These are phyloP conservation scores for Catharanthus roseus DNA, from an alignment of 257 asterid genomes.

Conservation along the genomic window DNA sequence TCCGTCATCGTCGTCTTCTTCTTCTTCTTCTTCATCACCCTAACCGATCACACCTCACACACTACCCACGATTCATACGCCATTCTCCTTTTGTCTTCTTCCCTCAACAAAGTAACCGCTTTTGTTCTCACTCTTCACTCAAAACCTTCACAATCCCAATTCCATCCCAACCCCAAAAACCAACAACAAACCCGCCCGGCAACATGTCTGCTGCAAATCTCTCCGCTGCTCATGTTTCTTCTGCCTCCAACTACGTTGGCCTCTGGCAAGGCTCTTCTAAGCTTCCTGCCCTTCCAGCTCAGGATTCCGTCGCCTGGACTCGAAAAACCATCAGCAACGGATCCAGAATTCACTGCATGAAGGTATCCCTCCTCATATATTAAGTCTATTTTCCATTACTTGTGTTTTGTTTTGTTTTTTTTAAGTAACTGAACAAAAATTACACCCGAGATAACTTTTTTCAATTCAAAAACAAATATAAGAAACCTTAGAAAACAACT, in stretches of 20 bases:
- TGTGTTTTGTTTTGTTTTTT: too few species aligned
- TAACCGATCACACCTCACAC: constrained; percentile 11
- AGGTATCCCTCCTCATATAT: constrained; percentile 17
- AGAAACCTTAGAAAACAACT: too few species aligned
- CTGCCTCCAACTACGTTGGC: constrained; percentile 23
- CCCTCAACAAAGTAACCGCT: constrained; percentile 8
- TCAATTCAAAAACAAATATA: too few species aligned
- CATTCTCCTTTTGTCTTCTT: constrained; percentile 13
- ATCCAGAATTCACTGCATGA: constrained; percentile 41
- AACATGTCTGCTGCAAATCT: constrained; percentile 34
- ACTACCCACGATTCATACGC: constrained; percentile 14
- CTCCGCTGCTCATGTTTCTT: constrained; percentile 23
- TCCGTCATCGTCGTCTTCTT: constrained; percentile 6
- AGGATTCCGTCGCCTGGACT: constrained; percentile 28
- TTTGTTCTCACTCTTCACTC: neutral
- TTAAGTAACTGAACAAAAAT: too few species aligned
- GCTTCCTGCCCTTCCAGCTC: constrained; percentile 17
- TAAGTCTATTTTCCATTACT: too few species aligned
- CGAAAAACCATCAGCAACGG: constrained; percentile 32
- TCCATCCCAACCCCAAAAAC: too few species aligned
- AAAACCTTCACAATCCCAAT: too few species aligned
- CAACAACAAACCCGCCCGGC: neutral
- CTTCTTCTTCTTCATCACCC: too few species aligned
- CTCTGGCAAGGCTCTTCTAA: constrained; percentile 16
- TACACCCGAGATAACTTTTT: too few species aligned